Conservation (phyloP, 129 eudicot species). For the Helichrysum umbraculigerum region DNA sequence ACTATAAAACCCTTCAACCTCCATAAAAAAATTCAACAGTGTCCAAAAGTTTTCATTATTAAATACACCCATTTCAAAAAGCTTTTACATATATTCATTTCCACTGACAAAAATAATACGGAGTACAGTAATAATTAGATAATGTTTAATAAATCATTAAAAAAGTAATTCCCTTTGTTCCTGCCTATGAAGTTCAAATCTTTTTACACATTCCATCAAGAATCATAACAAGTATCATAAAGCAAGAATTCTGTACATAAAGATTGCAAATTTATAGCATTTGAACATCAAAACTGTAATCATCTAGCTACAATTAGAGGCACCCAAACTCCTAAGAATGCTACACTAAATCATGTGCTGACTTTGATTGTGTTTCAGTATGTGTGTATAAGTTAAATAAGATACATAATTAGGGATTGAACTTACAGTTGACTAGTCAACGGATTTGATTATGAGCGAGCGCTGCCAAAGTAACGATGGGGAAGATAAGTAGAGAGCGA, state of each 20-base stretch:
- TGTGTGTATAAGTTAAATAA: not conserved
- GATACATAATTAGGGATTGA: conserved; percentile 15
- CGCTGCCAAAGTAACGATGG: conserved; percentile 2
- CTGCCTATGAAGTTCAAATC: not conserved
- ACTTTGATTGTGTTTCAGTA: conserved; percentile 1
- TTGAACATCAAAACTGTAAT: not conserved
- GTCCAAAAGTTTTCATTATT: not conserved
- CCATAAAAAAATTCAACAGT: not conserved
- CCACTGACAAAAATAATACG: not conserved
- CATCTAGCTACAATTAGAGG: conserved; percentile 8
- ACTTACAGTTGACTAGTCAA: conserved; percentile 15
- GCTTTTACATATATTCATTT: not conserved
- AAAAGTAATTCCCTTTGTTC: too few relatives aligned
- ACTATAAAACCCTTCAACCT: conserved; percentile 13
- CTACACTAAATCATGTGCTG: not conserved
- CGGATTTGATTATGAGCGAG: not conserved
- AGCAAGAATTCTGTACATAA: not conserved
- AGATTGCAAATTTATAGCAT: not conserved
- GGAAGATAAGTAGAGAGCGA: not conserved
- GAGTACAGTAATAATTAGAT: too few relatives aligned
- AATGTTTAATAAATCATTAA: too few relatives aligned
- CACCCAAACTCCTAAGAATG: too few relatives aligned
- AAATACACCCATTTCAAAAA: conserved; percentile 1
- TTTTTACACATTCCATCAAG: not conserved
- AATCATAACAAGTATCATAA: too few relatives aligned